Conservation (phyloP, 2,329 filamentous ascomycete genomes). For the Camillea tinctor region DNA sequence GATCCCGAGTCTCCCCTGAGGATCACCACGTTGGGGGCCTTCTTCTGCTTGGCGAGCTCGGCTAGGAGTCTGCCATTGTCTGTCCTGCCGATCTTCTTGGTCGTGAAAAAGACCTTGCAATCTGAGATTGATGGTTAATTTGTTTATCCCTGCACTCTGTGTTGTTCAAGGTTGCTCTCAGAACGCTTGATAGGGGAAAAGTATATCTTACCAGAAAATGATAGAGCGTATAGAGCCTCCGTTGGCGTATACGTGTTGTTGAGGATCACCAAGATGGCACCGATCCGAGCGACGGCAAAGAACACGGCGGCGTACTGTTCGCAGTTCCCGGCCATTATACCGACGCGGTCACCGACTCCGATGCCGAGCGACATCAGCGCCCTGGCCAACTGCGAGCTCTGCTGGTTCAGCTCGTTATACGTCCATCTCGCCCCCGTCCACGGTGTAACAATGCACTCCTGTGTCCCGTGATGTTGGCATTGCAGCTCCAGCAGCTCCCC, state of each 20-base stretch:
- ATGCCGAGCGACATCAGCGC: constrained; percentile 68
- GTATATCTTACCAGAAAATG: constrained; percentile 60
- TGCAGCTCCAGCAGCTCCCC: constrained; percentile 72
- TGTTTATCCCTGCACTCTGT: neutral
- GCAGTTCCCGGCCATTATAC: constrained; percentile 76
- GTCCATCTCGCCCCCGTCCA: constrained; percentile 77
- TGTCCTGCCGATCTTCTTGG: constrained; percentile 63
- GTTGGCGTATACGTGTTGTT: constrained; percentile 80
- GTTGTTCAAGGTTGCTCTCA: no score
- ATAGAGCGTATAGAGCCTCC: constrained; percentile 69
- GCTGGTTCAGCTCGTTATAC: constrained; percentile 62
- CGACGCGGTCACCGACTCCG: constrained; percentile 66
- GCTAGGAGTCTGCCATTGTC: constrained; percentile 61
- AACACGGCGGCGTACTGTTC: constrained; percentile 78
- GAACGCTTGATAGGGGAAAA: neutral
- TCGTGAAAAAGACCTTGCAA: constrained; percentile 73
- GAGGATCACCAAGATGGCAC: constrained; percentile 70
- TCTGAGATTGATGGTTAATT: constrained; percentile 41
- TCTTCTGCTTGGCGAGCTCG: constrained; percentile 47
- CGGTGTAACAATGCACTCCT: constrained; percentile 70
- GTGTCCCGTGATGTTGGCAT: constrained; percentile 60
- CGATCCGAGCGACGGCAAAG: constrained; percentile 67
- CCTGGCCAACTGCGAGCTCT: constrained; percentile 60
- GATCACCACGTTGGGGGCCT: constrained; percentile 56
- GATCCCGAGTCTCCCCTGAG: constrained; percentile 53